These are phyloP conservation scores for Rostrohypoxylon terebratum DNA, from an alignment of 495 filamentous ascomycete species.

Conservation along the genomic window DNA sequence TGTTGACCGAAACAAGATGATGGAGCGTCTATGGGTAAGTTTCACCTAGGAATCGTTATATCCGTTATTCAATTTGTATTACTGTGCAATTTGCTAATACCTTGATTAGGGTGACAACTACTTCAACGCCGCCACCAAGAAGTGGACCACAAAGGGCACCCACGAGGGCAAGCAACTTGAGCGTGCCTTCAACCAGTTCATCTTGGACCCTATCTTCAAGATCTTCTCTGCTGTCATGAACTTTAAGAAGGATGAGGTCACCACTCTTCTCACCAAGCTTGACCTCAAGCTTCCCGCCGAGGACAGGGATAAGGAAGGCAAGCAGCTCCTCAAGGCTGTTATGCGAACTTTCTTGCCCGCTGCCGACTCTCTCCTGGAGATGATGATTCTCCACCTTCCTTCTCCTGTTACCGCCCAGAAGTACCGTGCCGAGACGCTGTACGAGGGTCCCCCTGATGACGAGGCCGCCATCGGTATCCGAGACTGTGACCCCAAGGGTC, in stretches of 20 bases:
- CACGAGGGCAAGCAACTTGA: conserved; percentile 89
- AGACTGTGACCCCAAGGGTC: conserved; percentile 96
- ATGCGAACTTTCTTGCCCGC: conserved; percentile 99
- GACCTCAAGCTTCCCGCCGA: conserved; percentile 87
- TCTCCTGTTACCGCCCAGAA: conserved; percentile 96
- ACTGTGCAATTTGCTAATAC: conserved; percentile 25
- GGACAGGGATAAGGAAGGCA: conserved; percentile 95
- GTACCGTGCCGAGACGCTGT: conserved; percentile 98
- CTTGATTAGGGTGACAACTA: conserved; percentile 89
- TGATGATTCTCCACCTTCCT: conserved; percentile 99
- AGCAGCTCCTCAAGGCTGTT: conserved; percentile 94
- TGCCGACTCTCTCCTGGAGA: conserved; percentile 98
- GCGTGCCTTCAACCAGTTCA: conserved; percentile 99
- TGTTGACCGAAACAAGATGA: conserved; percentile 99
- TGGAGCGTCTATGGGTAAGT: conserved; percentile 97
- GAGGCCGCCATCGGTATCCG: conserved; percentile 93
- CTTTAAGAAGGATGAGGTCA: conserved; percentile 96
- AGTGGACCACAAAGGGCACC: conserved; percentile 90
- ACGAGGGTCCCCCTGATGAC: conserved; percentile 96
- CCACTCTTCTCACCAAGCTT: conserved; percentile 86
- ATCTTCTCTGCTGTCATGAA: conserved; percentile 97
- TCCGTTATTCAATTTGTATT: neutral
- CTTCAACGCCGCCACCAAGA: conserved; percentile 99
- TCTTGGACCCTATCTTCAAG: conserved; percentile 98
- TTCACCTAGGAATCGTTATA: neutral